Evolutionary conservation across 2,329 filamentous ascomycete genomes (phyloP).

Genomic region (Aulographum hederae): DNA sequence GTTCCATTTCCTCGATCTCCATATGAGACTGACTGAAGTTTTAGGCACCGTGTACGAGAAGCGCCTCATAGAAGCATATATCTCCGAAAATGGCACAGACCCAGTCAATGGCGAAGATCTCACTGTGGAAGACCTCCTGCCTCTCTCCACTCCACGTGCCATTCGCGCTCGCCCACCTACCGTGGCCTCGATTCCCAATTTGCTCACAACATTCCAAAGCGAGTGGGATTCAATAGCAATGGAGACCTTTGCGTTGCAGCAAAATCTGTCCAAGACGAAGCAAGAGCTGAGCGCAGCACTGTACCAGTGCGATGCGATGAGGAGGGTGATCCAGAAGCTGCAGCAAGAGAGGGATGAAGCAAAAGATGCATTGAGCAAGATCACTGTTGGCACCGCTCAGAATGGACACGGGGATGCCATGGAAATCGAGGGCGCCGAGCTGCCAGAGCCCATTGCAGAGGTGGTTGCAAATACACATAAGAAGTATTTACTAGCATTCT

Average conservation of each 20-base stretch:
- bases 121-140: conserved; percentile 66
- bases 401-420: conserved; percentile 52
- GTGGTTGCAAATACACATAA: conserved; percentile 68
- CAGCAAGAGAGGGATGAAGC: conserved; percentile 89
- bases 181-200: conserved; percentile 85
- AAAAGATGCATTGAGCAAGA: conserved; percentile 67
- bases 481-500: conserved; percentile 46
- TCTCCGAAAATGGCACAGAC: conserved; percentile 82
- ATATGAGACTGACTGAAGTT: conserved; percentile 12
- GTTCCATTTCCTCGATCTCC: conserved; percentile 5
- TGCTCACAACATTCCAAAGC: conserved; percentile 89
- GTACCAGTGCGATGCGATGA: conserved; percentile 95
- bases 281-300: conserved; percentile 87
- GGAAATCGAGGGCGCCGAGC: conserved; percentile 66
- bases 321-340: conserved; percentile 79
- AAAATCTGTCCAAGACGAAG: conserved; percentile 74
- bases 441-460: conserved; percentile 53
- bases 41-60: conserved; percentile 83
- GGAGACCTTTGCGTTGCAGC: conserved; percentile 78
- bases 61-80: conserved; percentile 85
- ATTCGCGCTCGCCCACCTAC: conserved; percentile 82
- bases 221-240: conserved; percentile 93
- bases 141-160: conserved; percentile 65
- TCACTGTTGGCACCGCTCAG: conserved; percentile 48
- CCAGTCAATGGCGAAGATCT: conserved; percentile 79